Percentiles rank a stretch among this genome's conserved stretches.
Conservation (phyloP, 148 eudicot species). For the Persicaria tinctoria region DNA sequence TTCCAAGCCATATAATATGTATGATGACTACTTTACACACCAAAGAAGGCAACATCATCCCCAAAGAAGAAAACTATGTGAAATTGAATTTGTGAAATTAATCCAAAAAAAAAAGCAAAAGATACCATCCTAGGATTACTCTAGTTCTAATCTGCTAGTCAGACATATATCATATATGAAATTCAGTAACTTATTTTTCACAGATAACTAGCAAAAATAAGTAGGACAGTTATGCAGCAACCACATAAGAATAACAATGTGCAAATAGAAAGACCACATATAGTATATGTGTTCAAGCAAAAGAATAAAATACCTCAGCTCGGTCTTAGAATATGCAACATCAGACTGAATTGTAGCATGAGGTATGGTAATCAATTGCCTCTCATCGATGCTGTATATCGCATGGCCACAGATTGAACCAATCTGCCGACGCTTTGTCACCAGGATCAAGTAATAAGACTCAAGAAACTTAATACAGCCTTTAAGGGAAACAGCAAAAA, state of each 20-base stretch:
- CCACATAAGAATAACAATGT: background rate
- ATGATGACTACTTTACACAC: background rate
- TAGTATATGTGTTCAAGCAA: background rate
- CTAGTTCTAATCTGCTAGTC: background rate
- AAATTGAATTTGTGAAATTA: background rate
- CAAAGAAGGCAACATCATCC: background rate
- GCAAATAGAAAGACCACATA: background rate
- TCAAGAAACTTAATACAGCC: conserved; percentile 87
- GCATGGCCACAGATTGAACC: conserved; percentile 97
- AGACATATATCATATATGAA: background rate
- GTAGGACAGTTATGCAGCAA: background rate
- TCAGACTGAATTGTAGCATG: conserved; percentile 83
- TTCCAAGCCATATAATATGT: background rate
- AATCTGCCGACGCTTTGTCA: conserved; percentile 80
- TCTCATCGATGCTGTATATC: conserved; percentile 84
- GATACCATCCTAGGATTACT: background rate
- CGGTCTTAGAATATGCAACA: conserved; percentile 82
- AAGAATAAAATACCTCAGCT: conserved; percentile 53
- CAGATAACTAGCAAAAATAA: background rate
- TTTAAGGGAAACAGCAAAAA: conserved; percentile 13
- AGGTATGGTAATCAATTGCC: conserved; percentile 85
- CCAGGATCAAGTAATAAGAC: conserved; percentile 78
- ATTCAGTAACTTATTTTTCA: background rate
- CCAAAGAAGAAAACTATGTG: background rate
- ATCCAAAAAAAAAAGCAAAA: background rate